A percentile compares a stretch with the other conserved stretches of the same genome.
Evolutionary conservation across 2,329 filamentous ascomycete genomes (phyloP).

Genomic region (Scytalidium lignicola): DNA sequence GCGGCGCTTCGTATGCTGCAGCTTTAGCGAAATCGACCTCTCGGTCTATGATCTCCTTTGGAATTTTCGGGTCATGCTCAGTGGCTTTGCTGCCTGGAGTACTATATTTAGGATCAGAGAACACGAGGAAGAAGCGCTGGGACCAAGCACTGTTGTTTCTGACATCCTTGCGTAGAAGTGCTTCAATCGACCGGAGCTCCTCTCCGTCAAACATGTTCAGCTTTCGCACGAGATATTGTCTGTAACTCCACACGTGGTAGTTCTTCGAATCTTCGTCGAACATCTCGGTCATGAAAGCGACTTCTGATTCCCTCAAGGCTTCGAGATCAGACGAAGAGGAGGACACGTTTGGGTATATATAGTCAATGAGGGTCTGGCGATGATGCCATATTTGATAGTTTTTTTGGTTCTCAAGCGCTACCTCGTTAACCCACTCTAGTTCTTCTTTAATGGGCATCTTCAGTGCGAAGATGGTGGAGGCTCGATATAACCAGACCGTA

Average conservation of each 20-base stretch:
- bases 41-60: constrained; percentile 59
- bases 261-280: constrained; percentile 88
- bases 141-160: constrained; percentile 98
- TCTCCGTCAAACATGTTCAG: constrained; percentile 59
- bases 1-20: constrained; percentile 73
- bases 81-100: constrained; percentile 45
- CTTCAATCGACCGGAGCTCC: constrained; percentile 67
- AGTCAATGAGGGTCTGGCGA: constrained; percentile 59
- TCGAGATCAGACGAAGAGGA: constrained; percentile 49
- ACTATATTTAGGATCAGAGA: constrained; percentile 53
- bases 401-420: constrained; percentile 81
- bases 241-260: constrained; percentile 97
- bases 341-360: constrained; percentile 54
- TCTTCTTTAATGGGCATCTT: constrained; percentile 41
- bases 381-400: constrained; percentile 98
- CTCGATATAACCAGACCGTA: constrained; percentile 96
- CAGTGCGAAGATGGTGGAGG: constrained; percentile 67
- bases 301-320: constrained; percentile 60
- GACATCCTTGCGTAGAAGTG: constrained; percentile 72
- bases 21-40: constrained; percentile 71
- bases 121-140: constrained; percentile 91
- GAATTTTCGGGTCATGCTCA: constrained; percentile 50
- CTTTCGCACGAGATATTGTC: constrained; percentile 64
- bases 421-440: constrained; percentile 78
- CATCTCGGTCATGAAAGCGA: constrained; percentile 72